Evolutionary conservation across 202 grass and related monocot genomes (phyloP), one percentile per base, ranked within the genome.

Genomic region (Alloteropsis angusta): DNA sequence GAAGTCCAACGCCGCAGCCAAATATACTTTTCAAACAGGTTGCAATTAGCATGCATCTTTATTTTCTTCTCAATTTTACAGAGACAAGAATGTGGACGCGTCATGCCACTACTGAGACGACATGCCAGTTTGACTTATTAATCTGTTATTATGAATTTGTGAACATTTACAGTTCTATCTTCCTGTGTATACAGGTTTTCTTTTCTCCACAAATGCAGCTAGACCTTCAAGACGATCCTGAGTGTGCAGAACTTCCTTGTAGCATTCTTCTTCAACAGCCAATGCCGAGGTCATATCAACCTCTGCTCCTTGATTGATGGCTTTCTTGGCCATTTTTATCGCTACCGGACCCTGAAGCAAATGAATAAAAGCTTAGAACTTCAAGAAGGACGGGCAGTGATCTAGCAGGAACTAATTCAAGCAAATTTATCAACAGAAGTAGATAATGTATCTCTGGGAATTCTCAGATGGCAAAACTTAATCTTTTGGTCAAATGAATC

Each of bases 121-220:
- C 32, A 74, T 23, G 60, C 30, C 13, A 58, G 10, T 46, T 25
- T 1, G 4, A 28, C 58, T 37, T 28, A 43, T n/a, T 4, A 62
- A 60, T 18, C 15, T 55, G 28, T 17, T 4, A 64, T 62, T 36
- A 63, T 25, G 23, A 65, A 65, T 44, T 4, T 41, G 18, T 23
- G 36, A 78, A 10, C 74, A 32, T 41, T 0, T 11, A 37, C 34
- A 30, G 2, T 5, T 4, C 74, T 61, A 95, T 72, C 85, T 93
- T 71, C 95, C 92, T 39, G 72, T 86, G 54, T 93, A 98, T 69
- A 65, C 82, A 42, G 89, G 95, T 85, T 91, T 98, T 74, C 92
- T 77, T 80, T 98, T 98, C 81, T 98, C 95, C 1, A 89, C 78
- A 82, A 98, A 98, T 78, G 95, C 92, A 57, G 87, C 87, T 74